Evolutionary conservation across 352 stramenopile genomes (phyloP).

Genomic region (Globisporangium irregulare): DNA sequence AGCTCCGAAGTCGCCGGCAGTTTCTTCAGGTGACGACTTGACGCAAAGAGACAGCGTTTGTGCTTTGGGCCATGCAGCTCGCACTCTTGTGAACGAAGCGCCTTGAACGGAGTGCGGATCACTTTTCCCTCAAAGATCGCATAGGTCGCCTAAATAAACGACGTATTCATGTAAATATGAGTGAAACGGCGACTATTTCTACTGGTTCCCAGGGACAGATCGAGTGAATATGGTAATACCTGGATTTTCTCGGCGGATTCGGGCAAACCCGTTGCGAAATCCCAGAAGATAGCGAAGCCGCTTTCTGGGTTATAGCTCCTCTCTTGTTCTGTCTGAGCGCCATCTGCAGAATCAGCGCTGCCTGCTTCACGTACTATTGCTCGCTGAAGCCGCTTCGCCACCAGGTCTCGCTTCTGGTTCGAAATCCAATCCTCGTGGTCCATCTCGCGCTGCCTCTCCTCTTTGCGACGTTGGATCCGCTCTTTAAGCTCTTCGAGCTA

Average conservation of each 20-base stretch:
- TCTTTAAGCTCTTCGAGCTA: constrained; percentile 53
- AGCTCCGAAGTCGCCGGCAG: constrained; percentile 26
- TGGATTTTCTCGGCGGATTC: constrained; percentile 25
- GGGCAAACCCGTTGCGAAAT: constrained; percentile 35
- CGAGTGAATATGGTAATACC: constrained; percentile 16
- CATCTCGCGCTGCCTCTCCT: constrained; percentile 41
- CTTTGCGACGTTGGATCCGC: constrained; percentile 32
- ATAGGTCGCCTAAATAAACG: constrained; percentile 36
- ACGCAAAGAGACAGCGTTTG: constrained; percentile 33
- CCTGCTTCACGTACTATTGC: constrained; percentile 24
- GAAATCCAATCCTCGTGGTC: constrained; percentile 50
- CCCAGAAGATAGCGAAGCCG: constrained; percentile 47
- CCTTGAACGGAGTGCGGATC: constrained; percentile 41
- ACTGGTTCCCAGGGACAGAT: too few relatives aligned
- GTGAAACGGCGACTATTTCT: too few relatives aligned
- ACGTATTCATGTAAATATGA: background rate
- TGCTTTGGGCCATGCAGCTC: constrained; percentile 24
- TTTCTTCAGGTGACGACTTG: constrained; percentile 30
- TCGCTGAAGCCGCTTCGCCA: constrained; percentile 39
- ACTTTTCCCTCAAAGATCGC: constrained; percentile 40
- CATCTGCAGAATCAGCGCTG: background rate
- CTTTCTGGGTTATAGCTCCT: constrained; percentile 29
- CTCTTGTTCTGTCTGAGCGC: constrained; percentile 9
- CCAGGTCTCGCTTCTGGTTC: constrained; percentile 50
- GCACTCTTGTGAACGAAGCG: constrained; percentile 27